Percentiles rank a stretch among this genome's conserved stretches.
Conservation (phyloP, 2,329 filamentous ascomycete genomes). For the Pestalotiopsis sp. region DNA sequence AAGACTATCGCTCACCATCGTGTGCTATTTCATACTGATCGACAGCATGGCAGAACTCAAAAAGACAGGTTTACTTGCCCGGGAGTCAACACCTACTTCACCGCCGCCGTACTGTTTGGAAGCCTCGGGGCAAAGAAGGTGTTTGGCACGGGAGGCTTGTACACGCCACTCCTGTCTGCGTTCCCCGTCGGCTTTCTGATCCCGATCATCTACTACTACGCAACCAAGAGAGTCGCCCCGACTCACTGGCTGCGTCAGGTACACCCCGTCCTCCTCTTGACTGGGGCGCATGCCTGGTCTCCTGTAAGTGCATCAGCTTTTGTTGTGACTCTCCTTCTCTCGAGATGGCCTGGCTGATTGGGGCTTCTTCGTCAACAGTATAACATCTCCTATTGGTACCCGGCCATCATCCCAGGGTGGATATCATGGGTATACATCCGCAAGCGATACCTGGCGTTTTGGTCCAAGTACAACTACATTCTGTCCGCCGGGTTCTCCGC, state of each 20-base stretch:
- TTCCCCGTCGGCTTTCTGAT: conserved; percentile 38
- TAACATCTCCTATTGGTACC: conserved; percentile 48
- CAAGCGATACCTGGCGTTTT: conserved; percentile 46
- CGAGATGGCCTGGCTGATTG: conserved; percentile 25
- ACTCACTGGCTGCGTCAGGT: conserved; percentile 38
- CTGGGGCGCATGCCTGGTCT: background rate
- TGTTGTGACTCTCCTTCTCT: background rate
- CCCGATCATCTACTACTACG: conserved; percentile 44
- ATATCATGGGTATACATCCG: background rate
- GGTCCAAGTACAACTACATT: conserved; percentile 58
- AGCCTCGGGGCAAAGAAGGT: conserved; percentile 46
- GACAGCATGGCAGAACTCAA: conserved; percentile 24
- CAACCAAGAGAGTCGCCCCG: conserved; percentile 43
- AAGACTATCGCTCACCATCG: background rate
- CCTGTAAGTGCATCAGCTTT: background rate
- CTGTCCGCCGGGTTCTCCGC: conserved; percentile 53
- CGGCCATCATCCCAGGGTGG: conserved; percentile 12
- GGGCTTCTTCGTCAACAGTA: conserved; percentile 48
- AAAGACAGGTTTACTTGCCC: background rate
- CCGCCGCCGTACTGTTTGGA: conserved; percentile 57
- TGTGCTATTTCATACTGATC: conserved; percentile 31
- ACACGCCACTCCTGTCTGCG: conserved; percentile 28
- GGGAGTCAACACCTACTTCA: conserved; percentile 33
- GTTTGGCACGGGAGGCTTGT: conserved; percentile 39
- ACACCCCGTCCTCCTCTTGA: background rate